Conservation (phyloP, 1,284 basidiomycete species). For the Moniliophthora roreri region DNA sequence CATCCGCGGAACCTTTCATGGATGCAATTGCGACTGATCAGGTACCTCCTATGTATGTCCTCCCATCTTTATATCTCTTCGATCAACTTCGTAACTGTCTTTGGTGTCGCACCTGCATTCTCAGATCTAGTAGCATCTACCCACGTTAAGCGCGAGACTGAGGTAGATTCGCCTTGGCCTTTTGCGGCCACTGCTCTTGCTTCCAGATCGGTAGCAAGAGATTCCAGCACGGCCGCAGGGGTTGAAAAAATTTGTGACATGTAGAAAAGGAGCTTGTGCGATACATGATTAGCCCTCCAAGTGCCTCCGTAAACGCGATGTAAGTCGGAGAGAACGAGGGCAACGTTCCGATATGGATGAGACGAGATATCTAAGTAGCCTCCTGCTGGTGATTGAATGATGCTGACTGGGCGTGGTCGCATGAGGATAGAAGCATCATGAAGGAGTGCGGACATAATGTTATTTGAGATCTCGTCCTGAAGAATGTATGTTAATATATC, state of each 20-base stretch:
- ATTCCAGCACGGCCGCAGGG: slow-evolving; percentile 38
- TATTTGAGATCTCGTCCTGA: slow-evolving; percentile 47
- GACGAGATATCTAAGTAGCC: slow-evolving; percentile 18
- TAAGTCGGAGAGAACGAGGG: slow-evolving; percentile 57
- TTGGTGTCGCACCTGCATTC: too few species aligned
- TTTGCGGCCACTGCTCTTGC: not conserved
- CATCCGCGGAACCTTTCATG: too few species aligned
- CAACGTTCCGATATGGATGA: slow-evolving; percentile 39
- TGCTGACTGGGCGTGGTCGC: slow-evolving; percentile 44
- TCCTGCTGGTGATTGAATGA: slow-evolving; percentile 17
- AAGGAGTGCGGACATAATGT: slow-evolving; percentile 50
- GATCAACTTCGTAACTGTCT: too few species aligned
- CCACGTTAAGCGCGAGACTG: too few species aligned
- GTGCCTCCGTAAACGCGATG: slow-evolving; percentile 33
- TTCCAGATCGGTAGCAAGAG: slow-evolving; percentile 41
- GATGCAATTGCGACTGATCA: too few species aligned
- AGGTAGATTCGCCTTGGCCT: too few species aligned
- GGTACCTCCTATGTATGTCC: too few species aligned
- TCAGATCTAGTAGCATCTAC: too few species aligned
- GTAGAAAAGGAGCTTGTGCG: slow-evolving; percentile 60
- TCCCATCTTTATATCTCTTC: too few species aligned
- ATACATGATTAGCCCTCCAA: slow-evolving; percentile 38
- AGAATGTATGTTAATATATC: slow-evolving; percentile 12
- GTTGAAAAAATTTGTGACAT: slow-evolving; percentile 48
- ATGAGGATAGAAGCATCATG: slow-evolving; percentile 52